Conservation (phyloP, 306 rosid genomes). For the Nissolia schottii region DNA sequence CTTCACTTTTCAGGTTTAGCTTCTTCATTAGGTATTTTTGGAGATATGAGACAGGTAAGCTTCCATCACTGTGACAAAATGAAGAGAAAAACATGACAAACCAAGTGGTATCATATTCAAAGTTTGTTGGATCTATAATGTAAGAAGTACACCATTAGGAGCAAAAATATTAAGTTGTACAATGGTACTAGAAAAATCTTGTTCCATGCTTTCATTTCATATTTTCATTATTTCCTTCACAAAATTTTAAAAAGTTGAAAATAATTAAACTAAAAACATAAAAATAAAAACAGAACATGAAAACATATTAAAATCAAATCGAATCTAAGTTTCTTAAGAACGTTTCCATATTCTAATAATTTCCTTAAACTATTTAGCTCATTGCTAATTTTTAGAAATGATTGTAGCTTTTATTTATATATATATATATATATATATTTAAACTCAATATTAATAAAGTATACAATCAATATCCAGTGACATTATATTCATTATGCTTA, state of each 20-base stretch:
- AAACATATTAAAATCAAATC: too few species aligned
- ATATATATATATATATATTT: not conserved
- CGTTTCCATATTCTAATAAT: not conserved
- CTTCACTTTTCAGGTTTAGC: conserved; percentile 56
- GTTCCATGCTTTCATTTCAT: too few species aligned
- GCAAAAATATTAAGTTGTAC: not conserved
- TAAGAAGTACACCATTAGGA: not conserved
- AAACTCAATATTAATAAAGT: not conserved
- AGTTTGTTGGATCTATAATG: not conserved
- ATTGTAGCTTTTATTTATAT: not conserved
- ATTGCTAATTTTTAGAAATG: not conserved
- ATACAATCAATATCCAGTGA: not conserved
- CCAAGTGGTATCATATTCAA: not conserved
- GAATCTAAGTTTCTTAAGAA: not conserved
- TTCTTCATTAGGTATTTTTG: conserved; percentile 63
- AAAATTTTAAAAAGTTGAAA: too few species aligned
- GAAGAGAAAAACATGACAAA: conserved; percentile 19
- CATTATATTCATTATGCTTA: not conserved
- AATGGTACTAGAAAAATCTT: too few species aligned
- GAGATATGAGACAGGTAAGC: conserved; percentile 51
- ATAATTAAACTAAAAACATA: too few species aligned
- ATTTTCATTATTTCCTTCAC: too few species aligned
- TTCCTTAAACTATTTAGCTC: not conserved
- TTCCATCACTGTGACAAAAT: conserved; percentile 58
- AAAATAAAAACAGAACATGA: too few species aligned